A percentile compares a stretch with the other conserved stretches of the same genome.
phyloP scores from a whole-genome alignment of 1,284 basidiomycete species.

The Ganoderma meredithae region DNA sequence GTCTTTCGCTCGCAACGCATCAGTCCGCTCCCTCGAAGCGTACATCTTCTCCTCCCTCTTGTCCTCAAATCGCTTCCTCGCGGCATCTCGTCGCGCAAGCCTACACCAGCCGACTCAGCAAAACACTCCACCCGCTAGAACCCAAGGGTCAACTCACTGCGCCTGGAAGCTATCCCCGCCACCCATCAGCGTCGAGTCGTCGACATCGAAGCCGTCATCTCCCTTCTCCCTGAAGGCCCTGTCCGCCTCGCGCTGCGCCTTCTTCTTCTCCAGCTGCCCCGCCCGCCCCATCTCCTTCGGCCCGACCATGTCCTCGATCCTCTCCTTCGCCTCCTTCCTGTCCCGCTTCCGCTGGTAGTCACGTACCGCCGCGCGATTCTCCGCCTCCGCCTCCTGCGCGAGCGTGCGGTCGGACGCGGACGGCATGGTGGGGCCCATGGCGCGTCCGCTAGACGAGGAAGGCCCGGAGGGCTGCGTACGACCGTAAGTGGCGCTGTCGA shows the following conservation, averaged over 20 bases:
- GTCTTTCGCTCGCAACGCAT: conserved; percentile 71
- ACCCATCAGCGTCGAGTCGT: conserved; percentile 75
- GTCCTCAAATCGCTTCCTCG: conserved; percentile 61
- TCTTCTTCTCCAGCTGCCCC: conserved; percentile 80
- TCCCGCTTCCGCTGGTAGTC: conserved; percentile 68
- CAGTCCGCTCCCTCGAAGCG: conserved; percentile 59
- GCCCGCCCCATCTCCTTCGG: conserved; percentile 77
- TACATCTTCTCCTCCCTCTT: conserved; percentile 60
- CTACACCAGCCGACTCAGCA: conserved; percentile 45
- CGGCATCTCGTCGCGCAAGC: conserved; percentile 72
- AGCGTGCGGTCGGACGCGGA: conserved; percentile 68
- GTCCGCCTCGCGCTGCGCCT: conserved; percentile 67
- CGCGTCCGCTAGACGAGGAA: conserved; percentile 45
- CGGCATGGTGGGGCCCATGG: conserved; percentile 73
- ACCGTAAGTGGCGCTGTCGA: conserved; percentile 65
- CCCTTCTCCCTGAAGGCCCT: conserved; percentile 70
- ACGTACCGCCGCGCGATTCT: conserved; percentile 57
- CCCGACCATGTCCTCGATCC: conserved; percentile 76
- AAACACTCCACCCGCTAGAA: background rate
- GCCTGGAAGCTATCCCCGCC: conserved; percentile 78
- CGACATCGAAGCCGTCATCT: conserved; percentile 73
- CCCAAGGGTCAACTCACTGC: conserved; percentile 53
- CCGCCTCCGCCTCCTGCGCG: conserved; percentile 63
- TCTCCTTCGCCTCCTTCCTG: conserved; percentile 68
- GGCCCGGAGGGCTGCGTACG: conserved; percentile 31